Evolutionary conservation across 345 rosid genomes (phyloP), one percentile per base, ranked within the genome.

Genomic region (Eutrema yunnanense): DNA sequence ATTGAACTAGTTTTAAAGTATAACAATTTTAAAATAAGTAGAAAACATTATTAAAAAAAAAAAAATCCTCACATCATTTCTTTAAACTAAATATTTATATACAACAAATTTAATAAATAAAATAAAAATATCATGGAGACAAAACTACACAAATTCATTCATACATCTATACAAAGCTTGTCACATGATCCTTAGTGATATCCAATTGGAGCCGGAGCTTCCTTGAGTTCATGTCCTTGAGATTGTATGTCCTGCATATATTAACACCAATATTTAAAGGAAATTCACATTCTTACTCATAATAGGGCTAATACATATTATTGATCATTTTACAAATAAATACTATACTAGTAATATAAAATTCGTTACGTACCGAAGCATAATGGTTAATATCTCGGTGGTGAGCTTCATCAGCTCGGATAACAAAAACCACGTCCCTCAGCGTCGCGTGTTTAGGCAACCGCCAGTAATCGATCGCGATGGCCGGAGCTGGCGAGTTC

Each of bases 341-440:
- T 16, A 16, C 16, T 16, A 16, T 7, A 32, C 34, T 32, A 32
- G 34, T 32, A 5, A 1, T 4, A 50, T 32, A 22, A 11, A 54
- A 27, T 9, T 44, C 9, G 26, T 22, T 22, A 22, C 65, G 64
- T 67, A 86, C 91, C 60, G 92, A 87, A 56, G 89, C 92, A 66
- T 83, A 87, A 67, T 87, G 92, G 75, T 87, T 83, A 36, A 87
- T 71, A 53, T 87, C 86, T 4, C 89, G 82, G 61, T 87, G 89
- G 60, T 85, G 92, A 33, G 92, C 86, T 84, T 83, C 89, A 22
- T 87, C 92, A 6, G 92, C 89, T 62, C 85, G 64, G 29, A 87
- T 87, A 38, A 87, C 92, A 51, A 65, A 65, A 3, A 87, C 75
- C 33, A 87, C 92, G 42, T 87, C 92, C 43, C 87, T 74, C 8